phyloP scores from a whole-genome alignment of 2,329 filamentous ascomycete species.

The Malbranchea zuffiana region DNA sequence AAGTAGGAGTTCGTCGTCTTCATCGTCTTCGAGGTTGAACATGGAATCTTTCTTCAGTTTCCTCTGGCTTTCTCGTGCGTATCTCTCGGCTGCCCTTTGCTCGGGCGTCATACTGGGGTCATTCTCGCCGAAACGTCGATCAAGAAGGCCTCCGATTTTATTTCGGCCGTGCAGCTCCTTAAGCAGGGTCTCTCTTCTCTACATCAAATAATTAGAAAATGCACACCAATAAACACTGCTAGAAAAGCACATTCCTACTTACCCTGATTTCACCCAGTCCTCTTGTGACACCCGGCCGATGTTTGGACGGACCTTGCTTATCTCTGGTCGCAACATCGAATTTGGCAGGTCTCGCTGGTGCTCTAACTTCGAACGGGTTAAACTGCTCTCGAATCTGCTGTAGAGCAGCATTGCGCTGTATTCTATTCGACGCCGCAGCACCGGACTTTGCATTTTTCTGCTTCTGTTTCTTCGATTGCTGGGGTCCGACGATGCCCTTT shows the following conservation, averaged over 20 bases:
- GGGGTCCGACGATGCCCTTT: conserved; percentile 79
- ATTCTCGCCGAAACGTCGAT: conserved; percentile 90
- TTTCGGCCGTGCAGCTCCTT: conserved; percentile 80
- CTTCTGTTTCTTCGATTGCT: conserved; percentile 91
- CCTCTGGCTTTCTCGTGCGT: conserved; percentile 74
- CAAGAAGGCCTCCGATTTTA: conserved; percentile 84
- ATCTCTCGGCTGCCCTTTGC: conserved; percentile 82
- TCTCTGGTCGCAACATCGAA: conserved; percentile 65
- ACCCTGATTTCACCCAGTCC: conserved; percentile 77
- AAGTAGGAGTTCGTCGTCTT: conserved; percentile 55
- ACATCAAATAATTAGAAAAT: conserved; percentile 10
- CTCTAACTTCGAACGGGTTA: conserved; percentile 94
- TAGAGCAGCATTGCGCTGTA: conserved; percentile 65
- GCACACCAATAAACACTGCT: conserved; percentile 5
- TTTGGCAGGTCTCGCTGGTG: conserved; percentile 64
- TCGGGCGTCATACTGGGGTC: conserved; percentile 89
- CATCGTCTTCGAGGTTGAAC: conserved; percentile 85
- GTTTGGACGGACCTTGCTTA: conserved; percentile 47
- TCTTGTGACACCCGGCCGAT: conserved; percentile 73
- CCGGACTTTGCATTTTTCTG: conserved; percentile 59
- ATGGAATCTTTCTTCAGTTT: conserved; percentile 64
- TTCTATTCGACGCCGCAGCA: conserved; percentile 59
- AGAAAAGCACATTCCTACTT: conserved; percentile 10
- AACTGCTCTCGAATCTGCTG: conserved; percentile 86
- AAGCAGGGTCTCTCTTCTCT: conserved; percentile 72